Percentiles rank a stretch among this genome's conserved stretches.
Conservation (phyloP, 768 basidiomycete genomes). For the Candolleomyces efflorescens region DNA sequence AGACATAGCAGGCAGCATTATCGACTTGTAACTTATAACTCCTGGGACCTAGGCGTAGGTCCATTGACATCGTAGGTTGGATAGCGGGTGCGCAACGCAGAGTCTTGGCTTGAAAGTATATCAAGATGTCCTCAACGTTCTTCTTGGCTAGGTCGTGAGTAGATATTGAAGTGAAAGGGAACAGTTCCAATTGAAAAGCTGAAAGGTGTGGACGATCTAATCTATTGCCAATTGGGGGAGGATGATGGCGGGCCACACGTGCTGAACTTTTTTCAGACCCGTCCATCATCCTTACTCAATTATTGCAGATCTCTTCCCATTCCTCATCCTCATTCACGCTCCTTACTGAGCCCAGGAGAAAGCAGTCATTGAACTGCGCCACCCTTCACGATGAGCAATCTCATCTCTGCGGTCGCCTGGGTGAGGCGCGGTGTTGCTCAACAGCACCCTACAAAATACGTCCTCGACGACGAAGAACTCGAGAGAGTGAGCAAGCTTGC, state of each 20-base stretch:
- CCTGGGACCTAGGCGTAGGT: too few species aligned
- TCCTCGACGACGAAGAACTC: constrained; percentile 86
- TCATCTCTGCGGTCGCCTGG: constrained; percentile 76
- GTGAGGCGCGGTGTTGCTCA: constrained; percentile 76
- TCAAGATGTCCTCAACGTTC: too few species aligned
- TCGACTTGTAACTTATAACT: too few species aligned
- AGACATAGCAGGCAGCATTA: too few species aligned
- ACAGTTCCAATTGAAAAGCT: too few species aligned
- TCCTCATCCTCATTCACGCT: background rate
- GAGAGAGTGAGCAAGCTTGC: constrained; percentile 87
- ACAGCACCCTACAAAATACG: constrained; percentile 79
- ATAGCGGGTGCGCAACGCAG: too few species aligned
- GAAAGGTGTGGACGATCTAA: too few species aligned
- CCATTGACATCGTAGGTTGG: too few species aligned
- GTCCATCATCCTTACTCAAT: background rate
- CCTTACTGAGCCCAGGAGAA: background rate
- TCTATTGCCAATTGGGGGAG: too few species aligned
- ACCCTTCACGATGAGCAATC: constrained; percentile 51
- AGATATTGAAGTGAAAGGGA: too few species aligned
- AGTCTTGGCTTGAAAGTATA: too few species aligned
- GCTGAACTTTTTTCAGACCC: background rate
- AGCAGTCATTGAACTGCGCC: background rate
- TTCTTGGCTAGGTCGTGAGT: too few species aligned
- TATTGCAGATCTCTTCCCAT: background rate
- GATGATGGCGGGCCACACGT: background rate